Evolutionary conservation across 352 stramenopile species (phyloP), one percentile per base, ranked within the genome.

Genomic region (Elongisporangium undulatum): DNA sequence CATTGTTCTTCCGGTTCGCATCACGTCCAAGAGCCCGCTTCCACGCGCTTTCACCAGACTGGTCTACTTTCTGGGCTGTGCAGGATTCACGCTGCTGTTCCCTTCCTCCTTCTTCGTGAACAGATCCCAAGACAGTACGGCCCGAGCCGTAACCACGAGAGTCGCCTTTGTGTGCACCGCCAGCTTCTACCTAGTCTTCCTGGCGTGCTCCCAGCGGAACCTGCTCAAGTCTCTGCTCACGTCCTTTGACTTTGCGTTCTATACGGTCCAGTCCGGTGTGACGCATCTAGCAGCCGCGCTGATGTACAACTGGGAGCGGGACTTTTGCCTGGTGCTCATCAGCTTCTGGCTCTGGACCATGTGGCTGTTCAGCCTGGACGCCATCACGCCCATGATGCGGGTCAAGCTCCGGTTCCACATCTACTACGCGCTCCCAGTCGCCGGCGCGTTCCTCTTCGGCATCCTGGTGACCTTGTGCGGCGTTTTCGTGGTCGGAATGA

Each of bases 351-450:
- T 41, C 9, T 66, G 60, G 60, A 51, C 41, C 6, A 49, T 63
- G 15, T 68, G 65, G 65, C 38, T 67, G 15, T 53, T 72, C 7
- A 63, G 29, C 0, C 20, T 72, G 23, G 64, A 71, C 21, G 64
- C 64, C 13, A 16, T 71, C 16, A 71, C 65, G 12, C 65, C 65
- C 6, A 51, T 49, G 10, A 68, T 68, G 39, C 65, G 55, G 49
- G 41, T 57, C n/a, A 74, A 68, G 38, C 53, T 81, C 2, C 38
- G 63, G 0, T 79, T 66, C 51, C 55, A 55, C 56, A 64, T 54
- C n/a, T 49, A 61, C 13, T 63, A 55, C 21, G 64, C 60, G 20
- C 57, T 64, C 38, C 55, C 61, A 12, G 57, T 68, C 17, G 53
- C 64, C 17, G 13, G 20, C 12, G 55, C 68, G 29, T 64, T 68